phyloP scores from a whole-genome alignment of 257 asterid species.

The Rhazya stricta region DNA sequence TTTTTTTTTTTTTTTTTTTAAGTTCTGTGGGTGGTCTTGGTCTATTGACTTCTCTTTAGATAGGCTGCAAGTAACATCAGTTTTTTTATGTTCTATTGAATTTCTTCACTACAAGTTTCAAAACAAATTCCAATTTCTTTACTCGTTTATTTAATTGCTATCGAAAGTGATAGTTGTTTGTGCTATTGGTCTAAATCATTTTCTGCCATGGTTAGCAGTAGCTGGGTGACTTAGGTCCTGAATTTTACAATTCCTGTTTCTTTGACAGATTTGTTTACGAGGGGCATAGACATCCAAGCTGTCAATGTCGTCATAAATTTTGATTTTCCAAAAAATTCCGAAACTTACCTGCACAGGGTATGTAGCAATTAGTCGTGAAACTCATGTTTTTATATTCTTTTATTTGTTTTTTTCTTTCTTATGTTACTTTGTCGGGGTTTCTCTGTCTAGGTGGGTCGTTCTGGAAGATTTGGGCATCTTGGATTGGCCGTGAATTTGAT shows the following conservation, averaged over 20 bases:
- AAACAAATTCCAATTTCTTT: no score
- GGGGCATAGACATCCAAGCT: constrained; percentile 91
- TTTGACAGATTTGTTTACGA: constrained; percentile 84
- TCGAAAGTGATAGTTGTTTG: no score
- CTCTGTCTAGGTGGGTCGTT: constrained; percentile 86
- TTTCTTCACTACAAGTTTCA: no score
- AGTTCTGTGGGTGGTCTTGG: no score
- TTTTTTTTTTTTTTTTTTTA: no score
- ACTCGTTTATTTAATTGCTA: no score
- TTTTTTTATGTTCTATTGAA: no score
- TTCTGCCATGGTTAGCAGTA: no score
- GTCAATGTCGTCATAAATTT: constrained; percentile 83
- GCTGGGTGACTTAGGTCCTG: constrained; percentile 14
- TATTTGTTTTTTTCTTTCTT: constrained; percentile 32
- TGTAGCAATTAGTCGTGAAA: no score
- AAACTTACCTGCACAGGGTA: constrained; percentile 89
- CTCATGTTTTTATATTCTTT: constrained; percentile 45
- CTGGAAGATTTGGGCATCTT: constrained; percentile 93
- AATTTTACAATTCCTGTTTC: constrained; percentile 3
- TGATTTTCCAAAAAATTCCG: constrained; percentile 79
- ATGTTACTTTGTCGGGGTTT: constrained; percentile 69
- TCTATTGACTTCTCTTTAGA: no score
- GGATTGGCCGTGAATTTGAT: constrained; percentile 88
- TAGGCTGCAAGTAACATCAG: no score
- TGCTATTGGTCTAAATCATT: not conserved